Evolutionary conservation across 192 early-diverging fungal species (phyloP).

Genomic region (Entophlyctis helioformis): DNA sequence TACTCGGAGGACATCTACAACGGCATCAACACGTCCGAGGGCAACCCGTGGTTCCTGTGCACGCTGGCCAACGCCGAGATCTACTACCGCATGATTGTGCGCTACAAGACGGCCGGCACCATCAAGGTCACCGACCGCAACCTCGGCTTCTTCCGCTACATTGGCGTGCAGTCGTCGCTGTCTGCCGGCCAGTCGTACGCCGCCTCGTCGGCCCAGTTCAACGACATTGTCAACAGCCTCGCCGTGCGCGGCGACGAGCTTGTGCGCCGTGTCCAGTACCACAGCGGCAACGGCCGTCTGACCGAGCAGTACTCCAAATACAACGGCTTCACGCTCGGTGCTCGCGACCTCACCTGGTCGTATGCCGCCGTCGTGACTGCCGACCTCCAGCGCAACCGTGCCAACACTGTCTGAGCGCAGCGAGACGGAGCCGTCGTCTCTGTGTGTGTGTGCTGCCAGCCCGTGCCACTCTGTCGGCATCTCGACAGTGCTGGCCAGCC

Average conservation of each 20-base stretch:
- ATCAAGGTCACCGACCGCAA: conserved; percentile 23
- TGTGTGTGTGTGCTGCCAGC: no score
- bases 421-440: no score
- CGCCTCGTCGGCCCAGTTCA: conserved; percentile 4
- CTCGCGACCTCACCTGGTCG: conserved; percentile 60
- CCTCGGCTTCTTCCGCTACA: conserved; percentile 19
- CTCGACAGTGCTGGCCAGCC: no score
- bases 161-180: conserved; percentile 8
- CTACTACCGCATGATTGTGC: conserved; percentile 40
- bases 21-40: conserved; percentile 29
- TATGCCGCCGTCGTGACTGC: conserved; percentile 45
- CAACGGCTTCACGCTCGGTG: conserved; percentile 47
- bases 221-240: conserved; percentile 1
- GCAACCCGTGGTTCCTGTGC: conserved; percentile 68
- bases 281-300: conserved; percentile 39
- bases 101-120: conserved; percentile 6
- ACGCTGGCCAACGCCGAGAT: conserved; percentile 52
- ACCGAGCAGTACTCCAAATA: conserved; percentile 50
- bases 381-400: no score
- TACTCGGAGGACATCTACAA: conserved; percentile 72
- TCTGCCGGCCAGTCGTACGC: conserved; percentile 1
- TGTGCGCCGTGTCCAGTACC: conserved; percentile 38
- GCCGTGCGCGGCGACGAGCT: conserved; percentile 35
- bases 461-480: no score
- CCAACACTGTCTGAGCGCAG: no score